Evolutionary conservation across 345 rosid species (phyloP), one percentile per base, ranked within the genome.

Genomic region (Erysimum cheiranthoides): DNA sequence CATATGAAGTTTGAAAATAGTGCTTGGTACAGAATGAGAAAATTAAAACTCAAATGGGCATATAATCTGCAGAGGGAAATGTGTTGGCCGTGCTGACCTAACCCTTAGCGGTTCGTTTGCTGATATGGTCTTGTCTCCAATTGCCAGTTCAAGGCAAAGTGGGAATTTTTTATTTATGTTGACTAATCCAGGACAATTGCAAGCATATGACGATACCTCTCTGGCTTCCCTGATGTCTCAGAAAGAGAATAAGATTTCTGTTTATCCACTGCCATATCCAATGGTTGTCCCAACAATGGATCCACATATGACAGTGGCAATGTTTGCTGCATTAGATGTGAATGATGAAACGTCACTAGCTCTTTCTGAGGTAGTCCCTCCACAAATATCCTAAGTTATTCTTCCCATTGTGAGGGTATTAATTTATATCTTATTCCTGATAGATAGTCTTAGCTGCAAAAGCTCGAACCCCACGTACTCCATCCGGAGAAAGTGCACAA

Each of bases 181-280:
- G 84, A 85, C 95, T 66, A 91, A 85, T 66, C 93, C 96, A 21
- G 97, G 97, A 78, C 81, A 88, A 66, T 63, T 93, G 81, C 88
- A 86, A 77, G 74, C 86, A 70, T 93, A 86, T 82, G 86, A 86
- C 52, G 85, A 83, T 52, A 76, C 82, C 66, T 70, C 84, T 77
- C 78, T 93, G 78, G 83, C 85, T 73, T 62, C 85, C 74, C 75
- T 81, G 74, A 60, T 76, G 71, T 84, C 92, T 75, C 82, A 79
- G 61, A 76, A 83, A 79, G 87, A 84, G 68, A 77, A 75, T 61
- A 74, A 53, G 16, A 66, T 76, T 82, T 56, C 82, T 80, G 70
- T 78, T 75, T 79, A 84, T 68, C 75, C 93, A 54, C 67, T 82
- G 73, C 73, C 85, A 40, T 93, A 82, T 84, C 84, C 86, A 16